phyloP scores from a whole-genome alignment of 2,329 filamentous ascomycete genomes.

The Ceratocystis cacaofunesta region DNA sequence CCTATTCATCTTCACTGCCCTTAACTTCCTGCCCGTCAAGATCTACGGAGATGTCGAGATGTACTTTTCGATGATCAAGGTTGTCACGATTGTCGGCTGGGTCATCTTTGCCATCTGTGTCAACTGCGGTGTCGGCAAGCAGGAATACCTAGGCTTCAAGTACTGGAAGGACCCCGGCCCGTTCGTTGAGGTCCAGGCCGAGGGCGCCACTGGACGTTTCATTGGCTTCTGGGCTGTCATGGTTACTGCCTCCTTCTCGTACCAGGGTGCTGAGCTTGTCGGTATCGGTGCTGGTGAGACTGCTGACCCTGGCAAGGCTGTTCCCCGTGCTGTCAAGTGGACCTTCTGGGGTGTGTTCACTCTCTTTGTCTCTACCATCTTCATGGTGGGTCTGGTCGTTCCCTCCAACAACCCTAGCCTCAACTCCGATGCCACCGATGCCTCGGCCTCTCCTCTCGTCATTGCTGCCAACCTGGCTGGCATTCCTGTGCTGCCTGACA shows the following conservation, averaged over 20 bases:
- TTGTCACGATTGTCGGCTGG: conserved; percentile 59
- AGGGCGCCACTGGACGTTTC: conserved; percentile 43
- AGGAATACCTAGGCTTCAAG: conserved; percentile 60
- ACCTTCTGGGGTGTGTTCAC: conserved; percentile 62
- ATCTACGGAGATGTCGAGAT: conserved; percentile 68
- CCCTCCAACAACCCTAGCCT: conserved; percentile 45
- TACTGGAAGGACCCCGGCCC: conserved; percentile 56
- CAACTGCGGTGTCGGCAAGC: conserved; percentile 52
- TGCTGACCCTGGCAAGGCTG: conserved; percentile 53
- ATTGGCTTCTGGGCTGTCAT: conserved; percentile 56
- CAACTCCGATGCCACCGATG: conserved; percentile 37
- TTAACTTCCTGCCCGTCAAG: conserved; percentile 58
- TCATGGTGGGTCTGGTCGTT: conserved; percentile 58
- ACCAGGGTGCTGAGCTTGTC: conserved; percentile 60
- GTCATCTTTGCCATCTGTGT: conserved; percentile 63
- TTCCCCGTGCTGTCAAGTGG: conserved; percentile 57
- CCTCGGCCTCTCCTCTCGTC: conserved; percentile 51
- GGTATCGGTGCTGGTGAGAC: conserved; percentile 68
- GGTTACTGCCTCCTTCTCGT: conserved; percentile 54
- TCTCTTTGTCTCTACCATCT: conserved; percentile 49
- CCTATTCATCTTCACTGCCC: conserved; percentile 51
- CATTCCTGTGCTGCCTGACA: conserved; percentile 46
- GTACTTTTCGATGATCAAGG: conserved; percentile 64
- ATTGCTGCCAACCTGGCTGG: conserved; percentile 46
- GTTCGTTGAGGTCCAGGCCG: conserved; percentile 46